These are phyloP conservation scores for Dictyostelium brefeldianum DNA, from an alignment of 78 protist species.

Conservation along the genomic window DNA sequence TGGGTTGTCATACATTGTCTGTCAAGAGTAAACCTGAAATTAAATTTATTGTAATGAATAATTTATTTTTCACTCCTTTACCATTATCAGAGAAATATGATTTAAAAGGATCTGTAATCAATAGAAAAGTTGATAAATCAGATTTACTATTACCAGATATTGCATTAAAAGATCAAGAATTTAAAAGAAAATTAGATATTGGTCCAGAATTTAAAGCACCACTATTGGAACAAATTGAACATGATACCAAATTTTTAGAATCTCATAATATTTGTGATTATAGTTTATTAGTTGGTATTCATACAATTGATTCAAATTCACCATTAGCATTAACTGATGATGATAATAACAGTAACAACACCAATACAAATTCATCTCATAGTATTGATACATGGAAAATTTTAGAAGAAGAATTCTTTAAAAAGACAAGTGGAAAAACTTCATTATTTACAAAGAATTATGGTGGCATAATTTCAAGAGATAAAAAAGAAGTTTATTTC, in stretches of 20 bases:
- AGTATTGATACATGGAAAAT: background rate
- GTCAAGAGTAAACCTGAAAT: slow-evolving; percentile 13
- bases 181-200: slow-evolving; percentile 30
- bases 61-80: slow-evolving; percentile 54
- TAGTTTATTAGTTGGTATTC: slow-evolving; percentile 79
- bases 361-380: too few species aligned
- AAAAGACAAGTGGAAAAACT: slow-evolving; percentile 9
- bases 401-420: slow-evolving; percentile 67
- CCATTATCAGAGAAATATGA: slow-evolving; percentile 77
- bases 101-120: slow-evolving; percentile 63
- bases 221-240: slow-evolving; percentile 74
- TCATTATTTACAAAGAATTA: slow-evolving; percentile 56
- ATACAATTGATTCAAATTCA: slow-evolving; percentile 44
- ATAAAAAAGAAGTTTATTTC: slow-evolving; percentile 76
- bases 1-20: slow-evolving; percentile 35
- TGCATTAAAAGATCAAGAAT: slow-evolving; percentile 69
- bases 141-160: slow-evolving; percentile 21
- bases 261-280: slow-evolving; percentile 80
- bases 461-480: slow-evolving; percentile 67
- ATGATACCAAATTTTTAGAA: slow-evolving; percentile 59
- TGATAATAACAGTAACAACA: too few species aligned
- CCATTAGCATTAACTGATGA: slow-evolving; percentile 46
- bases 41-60: slow-evolving; percentile 71
- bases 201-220: slow-evolving; percentile 77
- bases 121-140: slow-evolving; percentile 44